Evolutionary conservation across 108 stramenopile genomes (phyloP).

Genomic region (Discostella stelligeroides): DNA sequence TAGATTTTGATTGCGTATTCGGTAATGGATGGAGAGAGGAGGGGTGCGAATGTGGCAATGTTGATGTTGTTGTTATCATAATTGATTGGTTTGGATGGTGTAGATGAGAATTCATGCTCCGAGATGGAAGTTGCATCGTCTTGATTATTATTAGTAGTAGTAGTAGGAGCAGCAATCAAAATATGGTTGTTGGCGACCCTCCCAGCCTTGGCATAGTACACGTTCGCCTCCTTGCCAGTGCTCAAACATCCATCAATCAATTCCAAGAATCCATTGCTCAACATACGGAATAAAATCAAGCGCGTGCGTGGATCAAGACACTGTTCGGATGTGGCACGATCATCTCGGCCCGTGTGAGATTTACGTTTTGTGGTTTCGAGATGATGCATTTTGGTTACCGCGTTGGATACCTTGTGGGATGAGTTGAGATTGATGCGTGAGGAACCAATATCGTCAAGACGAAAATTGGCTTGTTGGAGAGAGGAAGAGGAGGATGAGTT

Average conservation of each 20-base stretch:
- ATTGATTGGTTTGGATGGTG: too few relatives aligned
- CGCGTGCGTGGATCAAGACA: conserved; percentile 96
- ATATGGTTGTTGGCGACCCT: background rate
- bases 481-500: conserved; percentile 6
- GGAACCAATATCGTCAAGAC: conserved; percentile 21
- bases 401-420: conserved; percentile 87
- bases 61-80: conserved; percentile 15
- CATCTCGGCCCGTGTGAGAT: conserved; percentile 92
- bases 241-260: conserved; percentile 96
- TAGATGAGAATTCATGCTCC: background rate
- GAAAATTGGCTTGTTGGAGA: background rate
- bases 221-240: conserved; percentile 99
- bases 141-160: too few relatives aligned
- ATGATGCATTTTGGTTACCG: conserved; percentile 88
- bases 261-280: conserved; percentile 88
- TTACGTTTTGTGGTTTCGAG: conserved; percentile 82
- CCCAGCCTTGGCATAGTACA: conserved; percentile 94
- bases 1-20: conserved; percentile 98
- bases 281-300: conserved; percentile 95
- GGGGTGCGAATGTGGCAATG: conserved; percentile 41
- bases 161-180: conserved; percentile 9
- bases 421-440: conserved; percentile 75
- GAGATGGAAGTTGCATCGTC: conserved; percentile 2
- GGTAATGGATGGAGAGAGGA: conserved; percentile 44
- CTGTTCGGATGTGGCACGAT: conserved; percentile 95